Evolutionary conservation across 2,329 filamentous ascomycete species (phyloP).

Genomic region (Fusarium avenaceum): DNA sequence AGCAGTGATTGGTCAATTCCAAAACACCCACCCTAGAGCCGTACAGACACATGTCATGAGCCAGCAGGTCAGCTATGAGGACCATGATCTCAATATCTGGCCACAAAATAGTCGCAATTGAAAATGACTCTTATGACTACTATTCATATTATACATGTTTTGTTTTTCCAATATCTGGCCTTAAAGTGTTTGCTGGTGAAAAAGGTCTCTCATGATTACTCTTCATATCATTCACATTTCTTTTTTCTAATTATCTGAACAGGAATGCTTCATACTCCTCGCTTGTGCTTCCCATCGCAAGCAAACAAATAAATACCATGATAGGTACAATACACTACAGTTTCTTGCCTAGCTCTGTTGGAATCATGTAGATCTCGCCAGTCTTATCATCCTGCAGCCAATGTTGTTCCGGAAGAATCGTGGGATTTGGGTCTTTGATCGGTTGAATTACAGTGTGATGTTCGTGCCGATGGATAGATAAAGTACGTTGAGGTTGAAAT

Average conservation of each 20-base stretch:
- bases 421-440: slow-evolving; percentile 42
- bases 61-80: too few relatives aligned
- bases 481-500: slow-evolving; percentile 39
- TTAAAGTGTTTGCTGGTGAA: too few relatives aligned
- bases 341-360: slow-evolving; percentile 34
- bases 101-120: too few relatives aligned
- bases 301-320: not conserved
- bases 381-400: slow-evolving; percentile 44
- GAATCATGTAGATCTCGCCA: slow-evolving; percentile 49
- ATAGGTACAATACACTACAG: slow-evolving; percentile 17
- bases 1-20: not conserved
- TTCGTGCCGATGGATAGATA: slow-evolving; percentile 37
- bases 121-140: too few relatives aligned
- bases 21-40: slow-evolving; percentile 12
- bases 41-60: not conserved
- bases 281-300: not conserved
- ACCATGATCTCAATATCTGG: too few relatives aligned
- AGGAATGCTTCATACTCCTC: slow-evolving; percentile 6
- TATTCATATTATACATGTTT: too few relatives aligned
- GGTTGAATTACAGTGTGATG: slow-evolving; percentile 44
- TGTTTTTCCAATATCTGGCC: too few relatives aligned
- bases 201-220: too few relatives aligned
- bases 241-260: not conserved
- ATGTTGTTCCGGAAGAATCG: slow-evolving; percentile 40
- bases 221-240: not conserved